These are phyloP conservation scores for Cytospora leucostoma DNA, from an alignment of 2,329 filamentous ascomycete species.

Conservation along the genomic window DNA sequence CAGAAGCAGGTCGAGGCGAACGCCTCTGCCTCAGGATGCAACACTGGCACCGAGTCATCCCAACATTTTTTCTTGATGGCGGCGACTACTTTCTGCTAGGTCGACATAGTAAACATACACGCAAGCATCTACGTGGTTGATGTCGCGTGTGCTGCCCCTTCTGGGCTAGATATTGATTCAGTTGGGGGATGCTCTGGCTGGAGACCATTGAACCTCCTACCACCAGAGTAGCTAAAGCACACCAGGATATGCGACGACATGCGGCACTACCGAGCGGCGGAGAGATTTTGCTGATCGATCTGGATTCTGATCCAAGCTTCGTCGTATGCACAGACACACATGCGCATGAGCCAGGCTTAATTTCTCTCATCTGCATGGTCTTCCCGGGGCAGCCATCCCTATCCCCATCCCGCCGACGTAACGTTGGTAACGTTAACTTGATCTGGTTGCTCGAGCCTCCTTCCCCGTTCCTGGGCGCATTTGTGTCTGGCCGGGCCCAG, in stretches of 20 bases:
- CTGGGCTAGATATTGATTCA: neutral
- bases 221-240: neutral
- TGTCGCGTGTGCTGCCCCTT: neutral
- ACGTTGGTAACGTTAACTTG: neutral
- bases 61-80: neutral
- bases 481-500: slow-evolving; percentile 3
- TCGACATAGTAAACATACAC: too few species aligned
- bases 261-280: neutral
- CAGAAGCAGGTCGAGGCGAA: neutral
- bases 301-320: neutral
- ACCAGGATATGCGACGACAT: neutral
- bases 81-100: neutral
- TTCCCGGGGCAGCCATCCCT: neutral
- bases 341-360: neutral
- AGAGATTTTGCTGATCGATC: neutral
- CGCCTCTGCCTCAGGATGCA: neutral
- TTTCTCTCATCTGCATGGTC: neutral
- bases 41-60: neutral
- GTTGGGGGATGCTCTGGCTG: neutral
- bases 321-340: neutral
- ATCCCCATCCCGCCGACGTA: neutral
- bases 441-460: slow-evolving; percentile 18
- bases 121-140: neutral
- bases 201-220: neutral
- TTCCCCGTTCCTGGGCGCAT: slow-evolving; percentile 9